Conservation (phyloP, 1,284 basidiomycete genomes). For the Gymnopus androsaceus region DNA sequence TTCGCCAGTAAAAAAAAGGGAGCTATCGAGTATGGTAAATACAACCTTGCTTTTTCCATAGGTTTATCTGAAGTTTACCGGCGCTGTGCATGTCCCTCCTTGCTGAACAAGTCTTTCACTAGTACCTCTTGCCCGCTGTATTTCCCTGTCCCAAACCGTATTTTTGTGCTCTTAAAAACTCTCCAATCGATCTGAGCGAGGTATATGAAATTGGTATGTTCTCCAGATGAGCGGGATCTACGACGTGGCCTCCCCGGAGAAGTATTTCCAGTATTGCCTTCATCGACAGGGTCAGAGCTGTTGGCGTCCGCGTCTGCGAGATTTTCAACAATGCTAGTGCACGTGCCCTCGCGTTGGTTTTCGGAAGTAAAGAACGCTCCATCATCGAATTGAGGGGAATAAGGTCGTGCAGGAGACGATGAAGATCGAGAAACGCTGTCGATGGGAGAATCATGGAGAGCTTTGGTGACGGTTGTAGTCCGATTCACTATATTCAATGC, state of each 20-base stretch:
- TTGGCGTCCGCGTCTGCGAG: too few relatives aligned
- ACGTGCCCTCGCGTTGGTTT: too few relatives aligned
- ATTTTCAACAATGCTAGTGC: too few relatives aligned
- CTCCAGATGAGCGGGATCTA: too few relatives aligned
- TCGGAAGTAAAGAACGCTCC: too few relatives aligned
- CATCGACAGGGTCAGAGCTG: too few relatives aligned
- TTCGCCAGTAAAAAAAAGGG: slow-evolving; percentile 32
- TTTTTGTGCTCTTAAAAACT: slow-evolving; percentile 3
- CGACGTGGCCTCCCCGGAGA: too few relatives aligned
- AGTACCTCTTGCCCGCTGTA: slow-evolving; percentile 7
- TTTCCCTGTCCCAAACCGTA: slow-evolving; percentile 8
- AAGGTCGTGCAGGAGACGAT: too few relatives aligned
- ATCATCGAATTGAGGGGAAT: too few relatives aligned
- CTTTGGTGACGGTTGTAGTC: slow-evolving; percentile 12
- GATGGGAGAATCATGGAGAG: too few relatives aligned
- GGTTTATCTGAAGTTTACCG: background rate
- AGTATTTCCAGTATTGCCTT: too few relatives aligned
- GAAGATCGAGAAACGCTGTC: too few relatives aligned
- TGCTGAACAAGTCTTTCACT: slow-evolving; percentile 12
- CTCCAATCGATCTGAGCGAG: slow-evolving; percentile 17
- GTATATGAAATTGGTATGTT: slow-evolving; percentile 7
- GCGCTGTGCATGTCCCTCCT: slow-evolving; percentile 10
- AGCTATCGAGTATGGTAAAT: slow-evolving; percentile 23
- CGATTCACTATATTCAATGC: background rate
- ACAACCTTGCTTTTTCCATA: background rate